These are phyloP conservation scores for Trapa bicornis DNA, from an alignment of 345 rosid genomes.

Conservation along the genomic window DNA sequence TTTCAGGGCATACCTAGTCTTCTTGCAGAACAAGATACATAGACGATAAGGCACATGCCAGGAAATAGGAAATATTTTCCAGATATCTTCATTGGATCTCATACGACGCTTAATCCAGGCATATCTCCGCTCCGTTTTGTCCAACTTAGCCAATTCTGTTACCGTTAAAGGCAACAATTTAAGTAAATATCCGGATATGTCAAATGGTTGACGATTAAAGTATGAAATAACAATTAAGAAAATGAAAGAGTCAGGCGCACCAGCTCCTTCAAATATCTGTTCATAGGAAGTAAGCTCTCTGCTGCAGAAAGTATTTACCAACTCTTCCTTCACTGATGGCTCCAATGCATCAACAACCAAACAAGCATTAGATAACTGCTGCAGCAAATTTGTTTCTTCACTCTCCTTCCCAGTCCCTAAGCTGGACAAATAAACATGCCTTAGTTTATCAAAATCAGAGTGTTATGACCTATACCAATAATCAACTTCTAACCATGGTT, in stretches of 20 bases:
- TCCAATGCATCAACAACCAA: slow-evolving; percentile 96
- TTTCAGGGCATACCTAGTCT: slow-evolving; percentile 51
- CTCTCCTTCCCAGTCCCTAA: slow-evolving; percentile 97
- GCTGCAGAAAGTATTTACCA: slow-evolving; percentile 95
- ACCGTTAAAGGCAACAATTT: slow-evolving; percentile 3
- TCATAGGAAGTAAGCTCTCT: slow-evolving; percentile 95
- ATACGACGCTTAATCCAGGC: slow-evolving; percentile 98
- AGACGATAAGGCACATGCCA: slow-evolving; percentile 97
- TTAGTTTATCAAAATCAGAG: background rate
- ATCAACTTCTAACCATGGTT: background rate
- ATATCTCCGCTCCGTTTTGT: slow-evolving; percentile 88
- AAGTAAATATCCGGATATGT: background rate
- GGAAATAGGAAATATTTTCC: slow-evolving; percentile 88
- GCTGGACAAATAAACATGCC: slow-evolving; percentile 39
- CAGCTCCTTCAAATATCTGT: slow-evolving; percentile 99
- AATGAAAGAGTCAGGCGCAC: slow-evolving; percentile 29
- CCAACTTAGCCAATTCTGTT: slow-evolving; percentile 87
- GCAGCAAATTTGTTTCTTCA: slow-evolving; percentile 77
- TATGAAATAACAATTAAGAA: slow-evolving; percentile 8
- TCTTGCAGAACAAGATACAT: slow-evolving; percentile 90
- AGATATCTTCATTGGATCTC: slow-evolving; percentile 88
- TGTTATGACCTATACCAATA: background rate
- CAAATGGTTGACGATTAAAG: background rate
- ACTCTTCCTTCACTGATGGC: slow-evolving; percentile 97
- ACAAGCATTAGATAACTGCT: slow-evolving; percentile 89